Percentiles rank a stretch among this genome's conserved stretches.
These are phyloP conservation scores for Eucalyptus lansdowneana DNA, from an alignment of 345 rosid genomes.

Conservation along the genomic window DNA sequence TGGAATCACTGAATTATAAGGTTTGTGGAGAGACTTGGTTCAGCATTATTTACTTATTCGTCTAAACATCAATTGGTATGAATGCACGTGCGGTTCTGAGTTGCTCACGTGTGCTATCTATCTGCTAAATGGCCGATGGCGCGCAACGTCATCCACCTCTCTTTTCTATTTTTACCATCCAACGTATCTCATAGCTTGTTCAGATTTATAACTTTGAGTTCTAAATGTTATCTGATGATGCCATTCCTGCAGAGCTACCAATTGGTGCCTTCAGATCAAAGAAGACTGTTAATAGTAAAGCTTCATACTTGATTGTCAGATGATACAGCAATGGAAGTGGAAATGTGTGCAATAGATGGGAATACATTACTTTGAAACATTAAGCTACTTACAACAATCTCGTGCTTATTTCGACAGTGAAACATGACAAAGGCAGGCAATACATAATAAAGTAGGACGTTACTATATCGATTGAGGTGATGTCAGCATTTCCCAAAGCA, in stretches of 20 bases:
- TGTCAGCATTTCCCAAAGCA: not conserved
- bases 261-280: not conserved
- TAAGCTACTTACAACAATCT: not conserved
- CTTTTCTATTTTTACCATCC: not conserved
- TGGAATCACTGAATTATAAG: not conserved
- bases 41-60: not conserved
- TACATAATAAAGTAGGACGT: not conserved
- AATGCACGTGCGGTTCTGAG: not conserved
- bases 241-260: not conserved
- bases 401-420: not conserved
- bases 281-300: not conserved
- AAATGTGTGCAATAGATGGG: not conserved
- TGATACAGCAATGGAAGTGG: not conserved
- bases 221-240: not conserved
- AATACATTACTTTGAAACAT: not conserved
- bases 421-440: not conserved
- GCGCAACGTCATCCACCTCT: not conserved
- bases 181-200: not conserved
- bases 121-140: not conserved
- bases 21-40: not conserved
- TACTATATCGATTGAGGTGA: not conserved
- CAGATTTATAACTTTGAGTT: not conserved
- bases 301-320: not conserved
- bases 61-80: not conserved
- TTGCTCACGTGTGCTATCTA: not conserved